Evolutionary conservation across 306 rosid species (phyloP), one percentile per base, ranked within the genome.

Genomic region (Trichosanthes truncata): DNA sequence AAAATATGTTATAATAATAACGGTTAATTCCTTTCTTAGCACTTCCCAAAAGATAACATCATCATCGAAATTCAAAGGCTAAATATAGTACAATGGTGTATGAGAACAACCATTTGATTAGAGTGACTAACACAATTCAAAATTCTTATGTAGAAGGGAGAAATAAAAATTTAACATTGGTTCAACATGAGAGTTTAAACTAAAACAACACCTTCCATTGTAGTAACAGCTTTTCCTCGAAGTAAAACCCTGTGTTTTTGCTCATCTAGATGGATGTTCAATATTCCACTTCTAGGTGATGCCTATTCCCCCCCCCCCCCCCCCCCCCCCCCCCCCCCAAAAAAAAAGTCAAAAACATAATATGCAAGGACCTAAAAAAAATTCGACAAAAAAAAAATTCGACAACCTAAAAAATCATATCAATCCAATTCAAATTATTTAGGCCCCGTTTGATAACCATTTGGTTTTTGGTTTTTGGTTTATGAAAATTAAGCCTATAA

Each of bases 231-330:
- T 81, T 89, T 92, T 59, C 96, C 97, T 10, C 86, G 94, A 83
- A 91, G 69, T 36, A 85, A 45, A 52, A 94, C 94, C 62, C 91
- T 88, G 49, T 88, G 91, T 43, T 83, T 89, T 81, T 86, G 83
- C 52, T 92, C 88, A 51, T 92, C 91, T 18, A 85, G 18, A 87
- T 86, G 96, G 81, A 89, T 66, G 69, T 81, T 72, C 36, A 92
- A n/a, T 72, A 67, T 84, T 81, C 94, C 98, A 17, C 98, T 91
- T 82, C 97, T 86, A 0, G 84, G 79, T n/a, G 98, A 94, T 76
- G 98, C 96, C 98, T 92, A 69, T 29, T 29, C 1, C 33, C 33
- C 33, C 33, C 33, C n/a, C n/a, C n/a, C n/a, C n/a, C n/a, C n/a
- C n/a, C n/a, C n/a, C n/a, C n/a, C n/a, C n/a, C n/a, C n/a, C n/a